Evolutionary conservation across 768 basidiomycete genomes (phyloP), one percentile per base, ranked within the genome.

Genomic region (Scleroderma citrinum): DNA sequence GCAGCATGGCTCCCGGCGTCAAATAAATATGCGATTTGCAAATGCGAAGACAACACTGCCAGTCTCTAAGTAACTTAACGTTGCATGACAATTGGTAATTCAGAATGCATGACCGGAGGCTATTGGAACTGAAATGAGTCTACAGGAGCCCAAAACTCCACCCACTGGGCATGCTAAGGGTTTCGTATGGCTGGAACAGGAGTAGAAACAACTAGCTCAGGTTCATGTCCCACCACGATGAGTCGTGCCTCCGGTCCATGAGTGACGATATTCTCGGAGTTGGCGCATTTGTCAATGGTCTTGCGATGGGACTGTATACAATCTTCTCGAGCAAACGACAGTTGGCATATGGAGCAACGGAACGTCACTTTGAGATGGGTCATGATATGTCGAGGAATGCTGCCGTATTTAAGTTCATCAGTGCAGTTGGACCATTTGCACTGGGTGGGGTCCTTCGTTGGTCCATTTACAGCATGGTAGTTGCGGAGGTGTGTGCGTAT

Each of bases 381-480:
- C 36, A 49, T 38, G 13, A 52, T 32, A 11, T 52, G 51, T 12
- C 51, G 42, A 19, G 43, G 21, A 26, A 49, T 45, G 36, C 43
- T 49, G 10, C 36, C 37, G 7, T 17, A 26, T 26, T 45, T 40
- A 20, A 42, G 30, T 8, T 31, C 34, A 3, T 49, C 35, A 6
- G 17, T 14, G 26, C 48, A 52, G 20, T 8, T 26, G 7, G 19
- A 24, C 47, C 51, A 52, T 4, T 17, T 31, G 42, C 51, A 52
- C 12, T 5, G 12, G 11, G n/a, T n/a, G 17, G 12, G 19, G 35
- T 44, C 48, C 31, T 26, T 35, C 11, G 21, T 19, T 21, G 23
- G 48, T 29, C 42, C 42, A 10, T 30, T 13, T 1, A 49, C 26
- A 20, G 29, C 48, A 16, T 52, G 51, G 29, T 34, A 41, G 5